A percentile compares a stretch with the other conserved stretches of the same genome.
Conservation (phyloP, 2,329 filamentous ascomycete genomes). For the Berkeleyomyces basicola region DNA sequence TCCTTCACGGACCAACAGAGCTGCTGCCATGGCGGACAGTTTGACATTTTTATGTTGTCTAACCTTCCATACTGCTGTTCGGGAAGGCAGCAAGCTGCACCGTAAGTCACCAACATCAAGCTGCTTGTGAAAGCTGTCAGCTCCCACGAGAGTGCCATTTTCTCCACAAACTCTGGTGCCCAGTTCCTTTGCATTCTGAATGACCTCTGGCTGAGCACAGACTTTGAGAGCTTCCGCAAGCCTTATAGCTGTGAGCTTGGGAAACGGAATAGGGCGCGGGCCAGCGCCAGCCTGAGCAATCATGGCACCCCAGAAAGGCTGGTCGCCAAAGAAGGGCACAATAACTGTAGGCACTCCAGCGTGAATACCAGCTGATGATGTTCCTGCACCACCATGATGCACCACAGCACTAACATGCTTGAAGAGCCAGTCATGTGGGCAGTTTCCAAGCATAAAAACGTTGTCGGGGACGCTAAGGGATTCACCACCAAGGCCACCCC, state of each 20-base stretch:
- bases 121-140: conserved; percentile 53
- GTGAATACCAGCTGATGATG: conserved; percentile 72
- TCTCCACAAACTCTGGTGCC: conserved; percentile 51
- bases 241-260: conserved; percentile 47
- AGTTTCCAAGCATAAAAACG: conserved; percentile 71
- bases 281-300: conserved; percentile 56
- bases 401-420: conserved; percentile 65
- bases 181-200: conserved; percentile 38
- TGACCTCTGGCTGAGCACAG: conserved; percentile 42
- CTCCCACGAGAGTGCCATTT: conserved; percentile 44
- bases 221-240: conserved; percentile 47
- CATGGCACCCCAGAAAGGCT: conserved; percentile 72
- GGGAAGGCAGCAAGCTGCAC: conserved; percentile 51
- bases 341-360: conserved; percentile 66
- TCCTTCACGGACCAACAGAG: conserved; percentile 47
- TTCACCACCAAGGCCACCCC: conserved; percentile 69
- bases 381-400: conserved; percentile 78
- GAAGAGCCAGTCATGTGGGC: conserved; percentile 82
- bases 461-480: conserved; percentile 52
- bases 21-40: conserved; percentile 57
- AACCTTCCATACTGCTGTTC: conserved; percentile 59
- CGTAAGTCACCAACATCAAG: conserved; percentile 49
- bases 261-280: conserved; percentile 51
- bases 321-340: conserved; percentile 76
- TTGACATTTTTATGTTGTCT: conserved; percentile 43